Conservation (phyloP, 495 filamentous ascomycete genomes). For the Astrothelium macrocarpum region DNA sequence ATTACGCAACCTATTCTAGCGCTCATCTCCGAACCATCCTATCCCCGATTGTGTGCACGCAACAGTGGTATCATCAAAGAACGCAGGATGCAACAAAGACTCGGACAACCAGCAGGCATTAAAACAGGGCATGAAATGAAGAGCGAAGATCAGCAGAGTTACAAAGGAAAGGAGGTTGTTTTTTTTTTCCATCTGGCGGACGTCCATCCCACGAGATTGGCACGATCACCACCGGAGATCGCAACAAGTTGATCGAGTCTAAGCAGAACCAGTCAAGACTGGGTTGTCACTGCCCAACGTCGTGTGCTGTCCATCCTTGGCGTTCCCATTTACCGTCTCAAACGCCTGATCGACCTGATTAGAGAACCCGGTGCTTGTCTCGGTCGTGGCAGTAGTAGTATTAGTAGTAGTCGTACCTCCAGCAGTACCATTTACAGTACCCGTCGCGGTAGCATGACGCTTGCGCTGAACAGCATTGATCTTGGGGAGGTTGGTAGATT, state of each 20-base stretch:
- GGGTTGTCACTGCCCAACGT: constrained; percentile 40
- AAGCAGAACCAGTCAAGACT: constrained; percentile 36
- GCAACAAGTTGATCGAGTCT: constrained; percentile 16
- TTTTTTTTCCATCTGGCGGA: too few species aligned
- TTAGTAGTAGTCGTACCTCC: background rate
- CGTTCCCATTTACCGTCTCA: constrained; percentile 7
- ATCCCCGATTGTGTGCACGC: background rate
- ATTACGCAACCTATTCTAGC: background rate
- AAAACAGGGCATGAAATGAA: background rate
- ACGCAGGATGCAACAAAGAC: background rate
- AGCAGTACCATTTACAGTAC: constrained; percentile 18
- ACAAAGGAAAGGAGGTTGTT: background rate
- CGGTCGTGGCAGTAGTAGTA: constrained; percentile 4
- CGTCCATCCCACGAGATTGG: too few species aligned
- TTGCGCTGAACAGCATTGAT: constrained; percentile 60
- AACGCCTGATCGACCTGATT: constrained; percentile 43
- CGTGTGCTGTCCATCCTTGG: constrained; percentile 26
- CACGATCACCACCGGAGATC: too few species aligned
- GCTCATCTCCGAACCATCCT: background rate
- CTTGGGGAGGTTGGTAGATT: constrained; percentile 59
- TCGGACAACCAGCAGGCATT: background rate
- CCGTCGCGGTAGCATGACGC: constrained; percentile 38
- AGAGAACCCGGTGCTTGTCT: constrained; percentile 38
- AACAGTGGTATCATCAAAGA: background rate
- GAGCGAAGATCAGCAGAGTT: background rate